Conservation (phyloP, 768 basidiomycete species). For the Mycena venus region DNA sequence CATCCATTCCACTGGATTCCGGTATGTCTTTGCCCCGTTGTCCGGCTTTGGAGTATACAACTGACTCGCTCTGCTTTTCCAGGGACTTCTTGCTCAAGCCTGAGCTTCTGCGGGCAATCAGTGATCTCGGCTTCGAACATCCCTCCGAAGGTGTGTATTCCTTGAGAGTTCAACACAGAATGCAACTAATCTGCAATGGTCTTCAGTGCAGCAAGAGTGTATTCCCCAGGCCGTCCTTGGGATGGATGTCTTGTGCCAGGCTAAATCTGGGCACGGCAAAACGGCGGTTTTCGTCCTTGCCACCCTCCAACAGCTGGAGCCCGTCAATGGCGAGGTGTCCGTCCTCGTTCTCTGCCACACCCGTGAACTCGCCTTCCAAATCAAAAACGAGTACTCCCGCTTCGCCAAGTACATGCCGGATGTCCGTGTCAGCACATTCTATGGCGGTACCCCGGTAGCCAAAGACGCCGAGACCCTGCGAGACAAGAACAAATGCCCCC, state of each 20-base stretch:
- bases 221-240: conserved; percentile 99
- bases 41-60: too few species aligned
- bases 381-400: conserved; percentile 99
- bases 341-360: conserved; percentile 99
- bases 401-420: conserved; percentile 99
- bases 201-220: conserved; percentile 97
- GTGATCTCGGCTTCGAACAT: conserved; percentile 99
- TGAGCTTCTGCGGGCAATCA: conserved; percentile 96
- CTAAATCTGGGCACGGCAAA: conserved; percentile 98
- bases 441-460: conserved; percentile 94
- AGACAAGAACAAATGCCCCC: conserved; percentile 97
- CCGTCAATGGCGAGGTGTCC: conserved; percentile 97
- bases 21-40: conserved; percentile 64
- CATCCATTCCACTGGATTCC: conserved; percentile 99
- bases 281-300: conserved; percentile 99
- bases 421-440: conserved; percentile 97
- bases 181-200: not conserved
- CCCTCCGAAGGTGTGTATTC: conserved; percentile 90
- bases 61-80: conserved; percentile 35
- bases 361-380: conserved; percentile 98
- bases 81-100: conserved; percentile 99
- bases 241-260: conserved; percentile 99
- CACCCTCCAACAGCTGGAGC: conserved; percentile 97
- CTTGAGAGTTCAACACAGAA: not conserved
- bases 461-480: conserved; percentile 95